Base-by-base conservation (phyloP, 1,139 yeast species). In the Williopsis jadinii region DNA sequence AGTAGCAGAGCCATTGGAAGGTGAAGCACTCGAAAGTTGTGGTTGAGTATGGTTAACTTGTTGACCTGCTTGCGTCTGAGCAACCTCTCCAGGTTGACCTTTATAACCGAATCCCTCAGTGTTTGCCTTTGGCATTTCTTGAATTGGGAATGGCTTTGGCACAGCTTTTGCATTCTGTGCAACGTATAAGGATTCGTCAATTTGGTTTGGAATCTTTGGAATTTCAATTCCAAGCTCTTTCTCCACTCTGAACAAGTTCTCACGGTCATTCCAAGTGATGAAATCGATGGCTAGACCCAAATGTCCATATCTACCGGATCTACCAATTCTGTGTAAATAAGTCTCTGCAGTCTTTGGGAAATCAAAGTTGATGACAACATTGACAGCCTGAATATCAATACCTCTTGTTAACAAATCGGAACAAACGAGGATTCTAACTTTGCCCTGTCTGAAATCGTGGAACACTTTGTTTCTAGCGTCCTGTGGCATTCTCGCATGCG, bases 291-390 rank as follows among this genome's bases (percentile, higher is more conserved):
- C 98, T 62, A 92, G 75, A 73, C 98, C 98, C 61, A 90, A 78
- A 64, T 94, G 98, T 53, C 98, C 98, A 62, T 88, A 92, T 73
- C 98, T 84, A 55, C 98, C 99, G 3, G 97, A 88, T 72, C 99
- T 90, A 73, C 99, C 97, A 59, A 92, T 94, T 75, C 98, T 85
- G 68, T 92, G 98, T 56, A 92, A 76, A 64, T 92, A 92, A 35
- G 97, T 92, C 66, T 92, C 98, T 10, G 97, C 97, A 45, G 86
- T 88, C 65, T 92, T 92, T 48, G 99, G 98, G 80, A 92, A 92
- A 66, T 92, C 98, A 64, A 92, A 94, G 67, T 92, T 92, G 58
- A 92, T 86, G 43, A 92, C 98, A 38, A 92, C 98, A 60, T 94
- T 94, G 51, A 92, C 99, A 11, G 97, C 97, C 66, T 94, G 98